Evolutionary conservation across 768 basidiomycete genomes (phyloP), one percentile per base, ranked within the genome.

Genomic region (Xanthoconium stramineum): DNA sequence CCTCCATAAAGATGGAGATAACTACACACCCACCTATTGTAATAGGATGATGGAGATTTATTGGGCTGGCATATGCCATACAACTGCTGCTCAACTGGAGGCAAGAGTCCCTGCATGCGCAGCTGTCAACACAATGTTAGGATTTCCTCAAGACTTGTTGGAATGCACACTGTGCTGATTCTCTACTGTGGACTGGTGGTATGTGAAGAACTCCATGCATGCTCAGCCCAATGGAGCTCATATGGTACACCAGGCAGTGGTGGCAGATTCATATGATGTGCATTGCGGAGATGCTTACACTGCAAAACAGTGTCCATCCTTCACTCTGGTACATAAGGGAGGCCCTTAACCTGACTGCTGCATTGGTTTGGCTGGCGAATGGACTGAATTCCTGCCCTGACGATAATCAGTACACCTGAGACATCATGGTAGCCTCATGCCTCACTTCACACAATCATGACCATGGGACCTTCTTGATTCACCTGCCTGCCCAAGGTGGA

Each of bases 351-450:
- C 35, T 56, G 44, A 56, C 55, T 1, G 55, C 55, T 33, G 55
- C 55, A 6, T 28, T 56, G 37, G 55, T 51, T 3, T 56, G 55
- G 55, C 55, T 56, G 7, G 44, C 44, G 12, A 56, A 56, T 33
- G 55, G 49, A 11, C 13, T 56, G 0, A 56, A 56, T 9, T 56
- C 55, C 29, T 38, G 50, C 37, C 55, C 50, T 0, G 55, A 51
- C 12, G 50, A 56, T 10, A 38, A 56, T 29, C 55, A 56, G 8
- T 56, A 51, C 6, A 44, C 49, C 14, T 50, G 38, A 4, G 49
- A 51, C 19, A 46, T 56, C 13, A 51, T 56, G 55, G 40, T 56
- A 15, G n/a, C 55, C 1, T 55, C 55, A 1, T 55, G 55, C 9
- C 2, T 37, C 3, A 50, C 55, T 9, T 35, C 48, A 13, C n/a